Evolutionary conservation across 768 basidiomycete species (phyloP).

Genomic region (Imleria badia): DNA sequence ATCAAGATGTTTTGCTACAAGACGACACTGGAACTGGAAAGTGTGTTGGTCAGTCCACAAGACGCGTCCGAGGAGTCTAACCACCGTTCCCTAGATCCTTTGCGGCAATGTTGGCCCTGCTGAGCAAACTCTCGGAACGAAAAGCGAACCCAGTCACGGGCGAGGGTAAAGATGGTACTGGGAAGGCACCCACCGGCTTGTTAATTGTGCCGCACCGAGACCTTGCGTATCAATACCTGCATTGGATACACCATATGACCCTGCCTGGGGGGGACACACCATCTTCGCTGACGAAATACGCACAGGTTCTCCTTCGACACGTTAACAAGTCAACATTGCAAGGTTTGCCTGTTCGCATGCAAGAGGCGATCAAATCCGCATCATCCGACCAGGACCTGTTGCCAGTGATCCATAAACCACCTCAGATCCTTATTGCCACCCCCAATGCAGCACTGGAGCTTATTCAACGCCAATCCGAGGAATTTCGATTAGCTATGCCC

Average conservation of each 20-base stretch:
- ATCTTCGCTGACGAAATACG: constrained; percentile 43
- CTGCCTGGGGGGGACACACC: constrained; percentile 30
- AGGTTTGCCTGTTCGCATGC: constrained; percentile 26
- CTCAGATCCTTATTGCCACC: constrained; percentile 71
- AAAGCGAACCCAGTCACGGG: constrained; percentile 13
- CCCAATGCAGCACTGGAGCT: constrained; percentile 67
- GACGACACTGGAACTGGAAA: constrained; percentile 81
- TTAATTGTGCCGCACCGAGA: constrained; percentile 74
- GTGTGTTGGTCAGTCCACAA: constrained; percentile 40
- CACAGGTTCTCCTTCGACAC: constrained; percentile 61
- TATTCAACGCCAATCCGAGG: constrained; percentile 41
- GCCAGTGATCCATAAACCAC: constrained; percentile 38
- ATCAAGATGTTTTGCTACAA: constrained; percentile 62
- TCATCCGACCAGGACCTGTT: constrained; percentile 37
- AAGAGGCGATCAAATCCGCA: constrained; percentile 26
- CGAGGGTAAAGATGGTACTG: constrained; percentile 19
- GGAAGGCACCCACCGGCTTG: constrained; percentile 48
- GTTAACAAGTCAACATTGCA: constrained; percentile 28
- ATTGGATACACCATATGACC: constrained; percentile 62
- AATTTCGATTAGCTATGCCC: constrained; percentile 46
- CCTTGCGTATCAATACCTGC: constrained; percentile 61
- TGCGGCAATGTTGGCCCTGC: constrained; percentile 61
- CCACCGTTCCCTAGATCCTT: constrained; percentile 54
- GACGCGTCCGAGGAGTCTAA: constrained; percentile 2
- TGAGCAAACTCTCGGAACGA: constrained; percentile 51